Evolutionary conservation across 768 basidiomycete genomes (phyloP), one percentile per base, ranked within the genome.

Genomic region (Artomyces pyxidatus): DNA sequence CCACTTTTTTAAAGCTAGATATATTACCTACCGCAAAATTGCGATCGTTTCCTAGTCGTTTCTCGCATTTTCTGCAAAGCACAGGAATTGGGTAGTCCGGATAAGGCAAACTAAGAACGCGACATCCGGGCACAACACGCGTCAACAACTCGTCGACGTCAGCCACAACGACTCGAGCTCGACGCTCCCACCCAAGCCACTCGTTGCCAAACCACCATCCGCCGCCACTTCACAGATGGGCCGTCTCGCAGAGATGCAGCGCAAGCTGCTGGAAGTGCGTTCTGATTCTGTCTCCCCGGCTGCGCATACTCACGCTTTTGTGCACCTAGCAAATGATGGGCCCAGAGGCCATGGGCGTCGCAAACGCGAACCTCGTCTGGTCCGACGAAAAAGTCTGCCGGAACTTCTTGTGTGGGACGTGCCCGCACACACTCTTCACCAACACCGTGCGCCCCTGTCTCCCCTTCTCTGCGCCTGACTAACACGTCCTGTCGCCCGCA

Each of bases 261-360:
- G 93, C 56, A 96, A 91, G 85, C 88, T 97, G 68, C 65, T 80
- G 45, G 74, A 79, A 69, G 78, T 75, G 56, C n/a, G 67, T 61
- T 11, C 28, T 12, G 25, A 46, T 23, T 10, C 16, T 26, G 25
- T 37, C 5, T 35, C 42, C 63, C 21, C 60, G 73, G 72, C 66
- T 75, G 16, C 32, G 44, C 17, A 2, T 40, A 42, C 48, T 47
- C 37, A 49, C 17, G 23, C 8, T 38, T 29, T 23, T 21, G 43
- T 14, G 37, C 58, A 41, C 55, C 25, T 28, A 96, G 94, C 94
- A 96, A 94, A 96, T 95, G 92, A 97, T 97, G 94, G 95, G 92
- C n/a, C 88, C 95, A 40, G 95, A 99, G 71, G 93, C 96, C 17
- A 95, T 99, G 91, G 96, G 96, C 59, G 84, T 93, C 38, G 83